Evolutionary conservation across 805 yeast genomes (phyloP).

Genomic region (Tetrapisispora taiwanensis): DNA sequence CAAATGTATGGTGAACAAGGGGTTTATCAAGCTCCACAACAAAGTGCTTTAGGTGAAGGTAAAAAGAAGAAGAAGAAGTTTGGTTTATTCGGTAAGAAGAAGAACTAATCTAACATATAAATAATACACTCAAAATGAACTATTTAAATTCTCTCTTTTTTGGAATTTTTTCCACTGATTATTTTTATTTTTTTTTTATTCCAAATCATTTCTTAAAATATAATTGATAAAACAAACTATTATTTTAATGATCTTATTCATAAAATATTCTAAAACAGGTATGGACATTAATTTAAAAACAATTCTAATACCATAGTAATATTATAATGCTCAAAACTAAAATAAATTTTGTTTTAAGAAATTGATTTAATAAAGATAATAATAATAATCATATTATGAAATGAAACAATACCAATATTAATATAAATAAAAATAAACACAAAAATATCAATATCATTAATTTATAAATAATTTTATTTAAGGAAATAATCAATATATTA

Average conservation of each 20-base stretch:
- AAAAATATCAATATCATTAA: not conserved
- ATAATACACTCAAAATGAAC: too few relatives aligned
- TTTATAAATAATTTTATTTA: not conserved
- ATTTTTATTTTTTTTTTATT: too few relatives aligned
- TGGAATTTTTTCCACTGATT: not conserved
- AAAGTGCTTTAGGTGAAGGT: conserved; percentile 17
- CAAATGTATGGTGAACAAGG: conserved; percentile 39
- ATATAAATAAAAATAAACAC: not conserved
- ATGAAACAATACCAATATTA: not conserved
- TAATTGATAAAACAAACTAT: too few relatives aligned
- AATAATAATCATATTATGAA: not conserved
- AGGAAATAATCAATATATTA: not conserved
- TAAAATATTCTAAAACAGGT: too few relatives aligned
- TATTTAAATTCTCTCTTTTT: not conserved
- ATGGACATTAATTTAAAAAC: not conserved
- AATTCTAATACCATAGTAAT: not conserved
- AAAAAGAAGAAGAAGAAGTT: conserved; percentile 61
- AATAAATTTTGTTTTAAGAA: not conserved
- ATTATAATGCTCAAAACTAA: not conserved
- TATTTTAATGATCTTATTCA: too few relatives aligned
- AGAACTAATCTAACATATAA: conserved; percentile 30
- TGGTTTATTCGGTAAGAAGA: conserved; percentile 71
- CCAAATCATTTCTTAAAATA: too few relatives aligned
- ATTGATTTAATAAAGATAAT: too few relatives aligned
- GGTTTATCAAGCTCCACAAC: conserved; percentile 49